Evolutionary conservation across 2,329 filamentous ascomycete species (phyloP).

Genomic region (Ilyonectria destructans): DNA sequence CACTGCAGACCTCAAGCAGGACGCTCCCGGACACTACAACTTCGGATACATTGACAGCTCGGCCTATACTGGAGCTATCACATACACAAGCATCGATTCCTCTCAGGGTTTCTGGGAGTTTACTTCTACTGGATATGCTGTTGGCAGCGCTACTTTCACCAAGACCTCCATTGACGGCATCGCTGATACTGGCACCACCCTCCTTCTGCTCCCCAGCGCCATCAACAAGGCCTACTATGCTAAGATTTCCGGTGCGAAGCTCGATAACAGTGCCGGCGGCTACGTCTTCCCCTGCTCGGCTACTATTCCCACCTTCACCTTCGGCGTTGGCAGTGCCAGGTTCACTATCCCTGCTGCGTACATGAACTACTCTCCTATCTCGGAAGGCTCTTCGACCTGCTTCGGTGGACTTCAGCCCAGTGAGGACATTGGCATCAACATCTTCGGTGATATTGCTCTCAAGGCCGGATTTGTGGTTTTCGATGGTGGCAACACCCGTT

Average conservation of each 20-base stretch:
- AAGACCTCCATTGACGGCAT: constrained; percentile 58
- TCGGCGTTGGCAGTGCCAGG: constrained; percentile 72
- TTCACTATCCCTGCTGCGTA: constrained; percentile 70
- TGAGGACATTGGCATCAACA: constrained; percentile 62
- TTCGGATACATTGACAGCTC: constrained; percentile 79
- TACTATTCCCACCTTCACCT: constrained; percentile 63
- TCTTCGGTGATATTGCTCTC: constrained; percentile 76
- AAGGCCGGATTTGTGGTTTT: constrained; percentile 74
- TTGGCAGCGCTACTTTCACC: constrained; percentile 47
- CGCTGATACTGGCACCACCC: constrained; percentile 75
- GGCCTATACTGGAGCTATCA: constrained; percentile 75
- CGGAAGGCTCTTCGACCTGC: constrained; percentile 58
- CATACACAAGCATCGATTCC: constrained; percentile 74
- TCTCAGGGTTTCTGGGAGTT: constrained; percentile 78
- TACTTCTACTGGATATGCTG: constrained; percentile 47
- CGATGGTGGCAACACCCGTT: constrained; percentile 55
- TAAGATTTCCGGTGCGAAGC: constrained; percentile 60
- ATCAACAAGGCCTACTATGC: constrained; percentile 68
- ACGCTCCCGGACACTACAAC: constrained; percentile 74
- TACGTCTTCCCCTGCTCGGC: constrained; percentile 65
- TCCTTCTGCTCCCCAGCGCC: constrained; percentile 72
- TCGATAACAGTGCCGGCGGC: constrained; percentile 61
- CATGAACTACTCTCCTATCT: constrained; percentile 68
- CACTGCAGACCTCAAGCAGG: constrained; percentile 77
- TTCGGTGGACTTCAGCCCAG: constrained; percentile 80